Evolutionary conservation across 768 basidiomycete species (phyloP), one percentile per base, ranked within the genome.

Genomic region (Naganishia antarctica): DNA sequence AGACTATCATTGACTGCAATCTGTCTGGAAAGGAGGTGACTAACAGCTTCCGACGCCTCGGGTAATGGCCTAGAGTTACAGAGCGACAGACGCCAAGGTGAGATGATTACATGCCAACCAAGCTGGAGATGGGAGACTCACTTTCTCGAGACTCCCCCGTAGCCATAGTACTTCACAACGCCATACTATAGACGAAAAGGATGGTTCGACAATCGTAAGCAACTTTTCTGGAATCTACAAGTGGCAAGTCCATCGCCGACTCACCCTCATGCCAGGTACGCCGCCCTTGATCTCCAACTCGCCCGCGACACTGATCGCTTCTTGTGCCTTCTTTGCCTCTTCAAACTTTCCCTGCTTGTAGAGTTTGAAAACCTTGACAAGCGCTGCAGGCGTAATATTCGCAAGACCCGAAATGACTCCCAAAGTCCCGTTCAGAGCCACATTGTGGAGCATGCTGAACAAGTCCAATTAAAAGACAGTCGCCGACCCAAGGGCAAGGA

Each of bases 391-490:
- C 3, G 67, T 61, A n/a, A 70, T 62, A 41, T 72, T 72, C 8
- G 64, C 66, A 50, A 70, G 63, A 23, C 71, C 71, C 18, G 71
- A 69, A 51, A 72, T 70, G 48, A 66, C 69, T 5, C 71, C 71
- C n/a, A 64, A 43, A 15, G 51, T 63, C 0, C 60, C 60, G 26
- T 58, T 62, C 4, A 49, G 41, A 18, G 60, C 31, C 4, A 68
- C 51, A 23, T 64, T 64, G 57, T 65, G 64, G 16, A 66, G 47
- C 29, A 68, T 60, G n/a, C 61, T 62, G 47, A 1, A 29, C n/a
- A 16, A 13, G 47, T 4, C 8, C 34, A 25, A 40, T 6, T 18
- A 25, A 3, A 23, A 16, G 28, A 15, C 2, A 37, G 25, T 9
- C 1, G 13, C 12, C 31, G 4, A 21, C 13, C 1, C 34, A 37